Evolutionary conservation across 441 rosid species (phyloP).

Genomic region (Brassica balearica): DNA sequence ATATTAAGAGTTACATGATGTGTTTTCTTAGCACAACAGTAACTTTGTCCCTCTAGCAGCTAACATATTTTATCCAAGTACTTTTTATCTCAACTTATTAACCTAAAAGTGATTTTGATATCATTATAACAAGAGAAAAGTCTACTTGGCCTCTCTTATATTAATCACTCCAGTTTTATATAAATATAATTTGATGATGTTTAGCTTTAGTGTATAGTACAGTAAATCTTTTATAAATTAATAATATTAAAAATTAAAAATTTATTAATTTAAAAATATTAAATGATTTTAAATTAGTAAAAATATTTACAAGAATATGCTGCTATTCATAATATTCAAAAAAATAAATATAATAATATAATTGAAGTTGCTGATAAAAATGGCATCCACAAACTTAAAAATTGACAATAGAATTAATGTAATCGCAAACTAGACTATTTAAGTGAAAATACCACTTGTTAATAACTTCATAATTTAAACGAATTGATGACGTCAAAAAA

Average conservation of each 20-base stretch:
- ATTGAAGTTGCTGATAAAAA: not conserved
- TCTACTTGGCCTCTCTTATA: not conserved
- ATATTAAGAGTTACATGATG: not conserved
- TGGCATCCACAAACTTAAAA: not conserved
- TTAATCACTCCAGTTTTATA: not conserved
- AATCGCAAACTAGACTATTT: not conserved
- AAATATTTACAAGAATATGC: not conserved
- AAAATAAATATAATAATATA: no score
- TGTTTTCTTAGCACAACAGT: constrained; percentile 12
- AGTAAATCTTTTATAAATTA: not conserved
- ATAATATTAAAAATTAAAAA: not conserved
- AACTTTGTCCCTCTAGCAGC: constrained; percentile 24
- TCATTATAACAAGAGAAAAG: not conserved
- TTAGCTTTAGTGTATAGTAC: not conserved
- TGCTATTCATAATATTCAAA: not conserved
- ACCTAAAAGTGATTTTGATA: constrained; percentile 7
- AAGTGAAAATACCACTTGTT: not conserved
- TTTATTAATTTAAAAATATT: not conserved
- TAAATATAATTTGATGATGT: not conserved
- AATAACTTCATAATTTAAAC: not conserved
- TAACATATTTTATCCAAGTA: constrained; percentile 22
- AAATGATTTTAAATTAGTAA: not conserved
- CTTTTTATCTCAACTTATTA: constrained; percentile 21
- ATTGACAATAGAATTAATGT: not conserved
- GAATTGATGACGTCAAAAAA: not conserved